Percentiles rank a stretch among this genome's conserved stretches.
phyloP scores from a whole-genome alignment of 148 eudicot genomes.

The Diospyros lotus region DNA sequence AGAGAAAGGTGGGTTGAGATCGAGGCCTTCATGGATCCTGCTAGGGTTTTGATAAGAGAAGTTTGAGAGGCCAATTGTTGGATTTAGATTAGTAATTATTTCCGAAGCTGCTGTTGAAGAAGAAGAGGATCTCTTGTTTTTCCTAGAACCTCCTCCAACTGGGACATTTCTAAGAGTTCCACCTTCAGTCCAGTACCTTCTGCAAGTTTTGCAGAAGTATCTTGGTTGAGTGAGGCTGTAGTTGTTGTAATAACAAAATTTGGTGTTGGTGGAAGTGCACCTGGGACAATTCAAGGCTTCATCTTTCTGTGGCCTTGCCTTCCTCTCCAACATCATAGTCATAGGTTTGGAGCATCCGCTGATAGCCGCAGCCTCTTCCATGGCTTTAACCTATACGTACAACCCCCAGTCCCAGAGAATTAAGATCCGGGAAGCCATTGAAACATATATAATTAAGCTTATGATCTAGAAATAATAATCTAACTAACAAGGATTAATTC shows the following conservation, averaged over 20 bases:
- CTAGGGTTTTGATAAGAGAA: slow-evolving; percentile 52
- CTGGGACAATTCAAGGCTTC: slow-evolving; percentile 70
- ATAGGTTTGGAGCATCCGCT: slow-evolving; percentile 10
- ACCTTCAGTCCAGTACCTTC: slow-evolving; percentile 87
- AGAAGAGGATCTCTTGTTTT: slow-evolving; percentile 53
- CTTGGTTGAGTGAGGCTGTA: slow-evolving; percentile 80
- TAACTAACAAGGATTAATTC: too few relatives aligned
- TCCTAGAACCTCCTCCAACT: slow-evolving; percentile 78
- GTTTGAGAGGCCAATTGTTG: slow-evolving; percentile 23
- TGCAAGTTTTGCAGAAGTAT: slow-evolving; percentile 76
- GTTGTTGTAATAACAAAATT: slow-evolving; percentile 88
- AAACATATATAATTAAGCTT: too few relatives aligned
- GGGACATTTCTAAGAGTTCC: slow-evolving; percentile 78
- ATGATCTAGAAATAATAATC: too few relatives aligned
- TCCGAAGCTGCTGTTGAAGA: slow-evolving; percentile 14
- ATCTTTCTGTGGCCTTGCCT: slow-evolving; percentile 61
- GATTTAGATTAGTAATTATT: slow-evolving; percentile 49
- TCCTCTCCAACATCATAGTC: slow-evolving; percentile 30
- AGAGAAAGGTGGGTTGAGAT: slow-evolving; percentile 59
- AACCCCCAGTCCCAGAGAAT: slow-evolving; percentile 22
- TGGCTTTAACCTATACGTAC: slow-evolving; percentile 34
- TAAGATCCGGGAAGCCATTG: too few relatives aligned
- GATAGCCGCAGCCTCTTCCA: slow-evolving; percentile 36
- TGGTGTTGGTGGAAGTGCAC: slow-evolving; percentile 69
- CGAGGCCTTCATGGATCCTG: slow-evolving; percentile 40